A percentile compares a stretch with the other conserved stretches of the same genome.
phyloP scores from a whole-genome alignment of 2,329 filamentous ascomycete species.

The Cordyceps javanica region DNA sequence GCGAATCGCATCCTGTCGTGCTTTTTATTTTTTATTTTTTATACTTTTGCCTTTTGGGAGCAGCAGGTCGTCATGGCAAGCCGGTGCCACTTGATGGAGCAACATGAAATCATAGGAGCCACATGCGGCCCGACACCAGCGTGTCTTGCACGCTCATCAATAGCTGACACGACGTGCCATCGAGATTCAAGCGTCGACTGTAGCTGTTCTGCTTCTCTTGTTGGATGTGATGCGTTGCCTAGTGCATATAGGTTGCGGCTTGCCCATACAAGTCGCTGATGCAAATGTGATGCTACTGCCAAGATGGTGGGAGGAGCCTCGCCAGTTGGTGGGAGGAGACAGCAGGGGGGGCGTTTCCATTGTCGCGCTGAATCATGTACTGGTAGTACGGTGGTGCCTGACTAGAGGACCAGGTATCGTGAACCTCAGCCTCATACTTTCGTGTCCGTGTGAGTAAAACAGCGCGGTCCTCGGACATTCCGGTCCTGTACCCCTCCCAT shows the following conservation, averaged over 20 bases:
- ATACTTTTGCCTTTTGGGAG: neutral
- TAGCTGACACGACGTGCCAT: neutral
- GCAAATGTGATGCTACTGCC: conserved; percentile 1
- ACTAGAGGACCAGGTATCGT: conserved; percentile 10
- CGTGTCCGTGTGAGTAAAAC: neutral
- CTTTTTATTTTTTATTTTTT: neutral
- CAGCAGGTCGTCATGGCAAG: neutral
- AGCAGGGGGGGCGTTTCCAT: neutral
- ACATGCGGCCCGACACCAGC: conserved; percentile 4
- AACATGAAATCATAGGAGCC: conserved; percentile 8
- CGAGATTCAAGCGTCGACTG: neutral
- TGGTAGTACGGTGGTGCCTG: conserved; percentile 1
- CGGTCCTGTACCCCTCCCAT: conserved; percentile 1
- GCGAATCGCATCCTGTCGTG: neutral
- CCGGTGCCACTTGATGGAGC: conserved; percentile 9
- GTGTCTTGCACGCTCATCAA: neutral
- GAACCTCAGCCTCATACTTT: conserved; percentile 11
- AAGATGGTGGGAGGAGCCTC: conserved; percentile 7
- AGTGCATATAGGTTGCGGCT: neutral
- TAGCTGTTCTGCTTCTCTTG: neutral
- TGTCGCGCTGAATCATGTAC: neutral
- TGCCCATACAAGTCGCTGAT: neutral
- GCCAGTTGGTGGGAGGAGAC: neutral
- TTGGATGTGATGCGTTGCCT: neutral
- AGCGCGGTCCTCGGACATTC: conserved; percentile 10